phyloP scores from a whole-genome alignment of 805 yeast genomes.

The Metschnikowia aberdeeniae region DNA sequence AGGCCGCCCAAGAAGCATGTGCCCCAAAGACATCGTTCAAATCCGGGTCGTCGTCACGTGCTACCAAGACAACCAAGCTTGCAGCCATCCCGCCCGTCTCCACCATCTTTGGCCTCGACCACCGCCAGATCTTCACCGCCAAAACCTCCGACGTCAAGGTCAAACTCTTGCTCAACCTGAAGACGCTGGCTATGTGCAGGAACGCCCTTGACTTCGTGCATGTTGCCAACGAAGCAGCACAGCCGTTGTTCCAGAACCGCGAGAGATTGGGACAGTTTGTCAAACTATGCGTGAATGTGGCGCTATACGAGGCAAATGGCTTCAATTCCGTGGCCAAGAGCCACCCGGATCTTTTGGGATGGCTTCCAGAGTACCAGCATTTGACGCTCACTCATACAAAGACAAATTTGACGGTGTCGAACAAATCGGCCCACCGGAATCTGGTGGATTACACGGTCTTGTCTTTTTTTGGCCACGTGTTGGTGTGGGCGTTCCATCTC shows the following conservation, averaged over 20 bases:
- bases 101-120: constrained; percentile 36
- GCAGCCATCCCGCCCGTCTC: constrained; percentile 32
- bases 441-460: constrained; percentile 36
- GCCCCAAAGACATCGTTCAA: too few relatives aligned
- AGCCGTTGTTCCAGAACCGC: constrained; percentile 20
- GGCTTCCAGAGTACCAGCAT: constrained; percentile 28
- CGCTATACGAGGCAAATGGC: constrained; percentile 34
- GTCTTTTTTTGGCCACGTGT: constrained; percentile 35
- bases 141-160: constrained; percentile 34
- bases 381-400: constrained; percentile 30
- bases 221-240: constrained; percentile 19
- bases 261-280: constrained; percentile 23
- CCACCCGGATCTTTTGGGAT: constrained; percentile 25
- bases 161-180: constrained; percentile 32
- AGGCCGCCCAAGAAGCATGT: too few relatives aligned
- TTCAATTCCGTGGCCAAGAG: constrained; percentile 24
- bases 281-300: constrained; percentile 30
- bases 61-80: constrained; percentile 12
- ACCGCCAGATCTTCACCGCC: constrained; percentile 30
- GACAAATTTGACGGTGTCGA: constrained; percentile 33
- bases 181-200: constrained; percentile 27
- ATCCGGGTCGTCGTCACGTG: constrained; percentile 12
- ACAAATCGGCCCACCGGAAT: constrained; percentile 31
- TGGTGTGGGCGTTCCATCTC: constrained; percentile 34
- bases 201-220: constrained; percentile 25